Evolutionary conservation across 164 flowering plant genomes (phyloP), one percentile per base, ranked within the genome.

Genomic region (Nymphaea colorata): DNA sequence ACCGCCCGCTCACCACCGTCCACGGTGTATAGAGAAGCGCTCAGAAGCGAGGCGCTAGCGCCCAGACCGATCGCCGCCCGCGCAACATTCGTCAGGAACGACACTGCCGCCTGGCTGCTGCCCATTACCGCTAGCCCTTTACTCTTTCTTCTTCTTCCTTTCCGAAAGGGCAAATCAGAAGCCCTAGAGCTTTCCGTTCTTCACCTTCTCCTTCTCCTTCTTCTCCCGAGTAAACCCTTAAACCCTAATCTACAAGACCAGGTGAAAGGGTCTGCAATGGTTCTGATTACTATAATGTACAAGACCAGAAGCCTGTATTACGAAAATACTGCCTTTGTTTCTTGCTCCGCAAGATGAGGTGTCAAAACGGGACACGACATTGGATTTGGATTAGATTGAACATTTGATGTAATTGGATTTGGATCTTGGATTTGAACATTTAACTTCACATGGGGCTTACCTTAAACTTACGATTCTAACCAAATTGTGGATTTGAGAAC

Each of bases 31-130:
- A 91, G 85, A 2, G 93, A 82, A 44, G 89, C 63, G 73, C 74
- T 82, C 10, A 83, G 59, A 14, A 76, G 69, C 5, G 88, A 70
- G 16, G 86, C 82, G 43, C 83, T 85, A 1, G 76, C 69, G 61
- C 93, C 95, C 16, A 91, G 80, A 17, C 84, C 82, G 55, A 91
- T 66, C 12, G 93, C 93, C 43, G 85, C 85, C 47, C 82, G 79
- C 1, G 89, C 96, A 0, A 86, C 6, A 80, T 84, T 87, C 10
- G 81, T 84, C 4, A 91, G 83, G 70, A 86, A 78, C 2, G 83
- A 75, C 0, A 82, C 83, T 3, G 88, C 90, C 0, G 86, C 85
- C 77, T 84, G 90, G 74, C 78, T 80, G 44, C 55, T 47, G 7
- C 55, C 55, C 36, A 25, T 25, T 25, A 25, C 36, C 36, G 36